Evolutionary conservation across 305 asterid genomes (phyloP).

Genomic region (Fraxinus sp.): DNA sequence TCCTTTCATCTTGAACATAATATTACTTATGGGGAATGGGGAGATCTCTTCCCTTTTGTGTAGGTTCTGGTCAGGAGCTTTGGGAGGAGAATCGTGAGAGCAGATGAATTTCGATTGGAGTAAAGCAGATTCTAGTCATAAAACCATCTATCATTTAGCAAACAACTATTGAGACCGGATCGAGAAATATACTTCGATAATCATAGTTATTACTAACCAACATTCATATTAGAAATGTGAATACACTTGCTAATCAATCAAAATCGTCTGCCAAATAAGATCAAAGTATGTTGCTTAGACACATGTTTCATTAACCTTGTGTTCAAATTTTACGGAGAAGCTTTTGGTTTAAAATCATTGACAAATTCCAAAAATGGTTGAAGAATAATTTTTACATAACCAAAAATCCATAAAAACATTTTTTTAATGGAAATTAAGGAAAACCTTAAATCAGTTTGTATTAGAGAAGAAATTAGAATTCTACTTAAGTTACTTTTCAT

Average conservation of each 20-base stretch:
- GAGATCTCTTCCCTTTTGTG: neutral
- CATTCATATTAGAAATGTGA: neutral
- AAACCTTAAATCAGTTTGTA: conserved; percentile 18
- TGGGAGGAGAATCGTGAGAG: neutral
- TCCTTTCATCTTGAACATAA: neutral
- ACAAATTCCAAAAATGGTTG: neutral
- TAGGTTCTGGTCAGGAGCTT: neutral
- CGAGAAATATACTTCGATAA: neutral
- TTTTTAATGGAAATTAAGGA: conserved; percentile 7
- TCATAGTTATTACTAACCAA: neutral
- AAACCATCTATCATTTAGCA: neutral
- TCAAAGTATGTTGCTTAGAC: neutral
- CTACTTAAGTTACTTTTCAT: neutral
- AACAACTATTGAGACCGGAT: neutral
- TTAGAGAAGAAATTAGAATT: conserved; percentile 10
- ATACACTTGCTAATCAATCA: neutral
- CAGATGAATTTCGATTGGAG: neutral
- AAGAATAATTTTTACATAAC: neutral
- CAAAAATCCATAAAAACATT: neutral
- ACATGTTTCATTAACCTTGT: neutral
- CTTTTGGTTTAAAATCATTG: conserved; percentile 7
- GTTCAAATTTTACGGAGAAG: neutral
- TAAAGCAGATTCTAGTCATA: neutral
- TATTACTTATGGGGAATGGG: neutral
- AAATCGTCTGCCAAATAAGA: neutral